phyloP scores from a whole-genome alignment of 139 green algal genomes.

The Coelastrella sp. region DNA sequence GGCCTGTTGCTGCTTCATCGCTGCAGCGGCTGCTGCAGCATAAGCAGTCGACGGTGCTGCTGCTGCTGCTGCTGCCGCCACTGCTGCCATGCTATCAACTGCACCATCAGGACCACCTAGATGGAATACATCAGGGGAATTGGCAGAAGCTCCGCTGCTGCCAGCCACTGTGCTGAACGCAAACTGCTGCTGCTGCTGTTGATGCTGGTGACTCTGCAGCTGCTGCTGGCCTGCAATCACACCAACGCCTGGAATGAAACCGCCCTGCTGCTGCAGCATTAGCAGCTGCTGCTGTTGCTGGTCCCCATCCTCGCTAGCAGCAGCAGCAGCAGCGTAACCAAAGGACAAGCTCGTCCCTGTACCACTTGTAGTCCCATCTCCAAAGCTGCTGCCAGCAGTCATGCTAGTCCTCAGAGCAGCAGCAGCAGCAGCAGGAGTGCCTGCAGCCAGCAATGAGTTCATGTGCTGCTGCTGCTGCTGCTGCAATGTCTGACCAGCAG shows the following conservation, averaged over 20 bases:
- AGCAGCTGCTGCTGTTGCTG: not conserved
- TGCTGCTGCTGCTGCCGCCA: not conserved
- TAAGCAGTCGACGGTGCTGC: not conserved
- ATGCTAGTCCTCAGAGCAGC: not conserved
- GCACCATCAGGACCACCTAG: no score
- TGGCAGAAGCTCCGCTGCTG: no score
- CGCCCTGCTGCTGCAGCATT: slow-evolving; percentile 8
- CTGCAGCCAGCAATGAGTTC: not conserved
- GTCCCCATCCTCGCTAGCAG: not conserved
- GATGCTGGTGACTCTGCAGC: not conserved
- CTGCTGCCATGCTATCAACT: not conserved
- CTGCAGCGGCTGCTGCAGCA: not conserved
- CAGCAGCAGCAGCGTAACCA: not conserved
- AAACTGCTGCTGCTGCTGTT: not conserved
- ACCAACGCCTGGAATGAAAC: not conserved
- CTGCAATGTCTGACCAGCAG: slow-evolving; percentile 3
- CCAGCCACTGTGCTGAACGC: not conserved
- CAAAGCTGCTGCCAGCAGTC: not conserved
- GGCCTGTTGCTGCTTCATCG: not conserved
- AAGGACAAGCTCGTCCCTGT: not conserved
- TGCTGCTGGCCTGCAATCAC: not conserved
- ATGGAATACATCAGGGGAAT: no score
- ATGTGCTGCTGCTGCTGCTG: not conserved
- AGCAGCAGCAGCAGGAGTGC: not conserved
- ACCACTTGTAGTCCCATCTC: not conserved